These are phyloP conservation scores for Trametes villosa DNA, from an alignment of 768 basidiomycete genomes.

Conservation along the genomic window DNA sequence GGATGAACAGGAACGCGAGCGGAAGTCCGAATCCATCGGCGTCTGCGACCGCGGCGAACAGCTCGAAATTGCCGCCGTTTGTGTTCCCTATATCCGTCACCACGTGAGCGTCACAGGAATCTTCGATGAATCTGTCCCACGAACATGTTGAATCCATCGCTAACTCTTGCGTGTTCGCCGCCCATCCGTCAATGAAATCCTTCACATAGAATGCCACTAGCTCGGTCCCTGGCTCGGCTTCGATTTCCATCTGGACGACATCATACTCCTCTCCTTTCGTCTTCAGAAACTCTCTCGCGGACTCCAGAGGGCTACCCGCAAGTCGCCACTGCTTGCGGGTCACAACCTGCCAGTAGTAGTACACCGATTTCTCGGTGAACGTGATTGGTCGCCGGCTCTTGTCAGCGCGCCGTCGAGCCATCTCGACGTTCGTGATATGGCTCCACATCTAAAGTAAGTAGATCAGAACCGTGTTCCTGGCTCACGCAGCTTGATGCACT, in stretches of 20 bases:
- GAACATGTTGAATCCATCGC: constrained; percentile 24
- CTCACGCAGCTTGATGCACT: neutral
- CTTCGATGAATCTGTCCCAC: constrained; percentile 4
- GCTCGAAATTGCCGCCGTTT: constrained; percentile 38
- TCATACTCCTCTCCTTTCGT: neutral
- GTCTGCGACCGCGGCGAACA: constrained; percentile 40
- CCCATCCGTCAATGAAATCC: constrained; percentile 17
- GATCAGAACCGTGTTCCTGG: neutral
- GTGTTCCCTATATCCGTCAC: constrained; percentile 34
- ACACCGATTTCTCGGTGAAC: neutral
- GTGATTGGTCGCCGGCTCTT: neutral
- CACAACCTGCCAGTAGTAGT: neutral
- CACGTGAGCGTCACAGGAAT: neutral
- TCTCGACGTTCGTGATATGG: neutral
- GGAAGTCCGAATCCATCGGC: constrained; percentile 39
- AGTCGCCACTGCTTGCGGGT: neutral
- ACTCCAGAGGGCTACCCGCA: neutral
- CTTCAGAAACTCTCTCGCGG: neutral
- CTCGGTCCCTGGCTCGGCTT: constrained; percentile 11
- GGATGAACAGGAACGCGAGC: constrained; percentile 34
- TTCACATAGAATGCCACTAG: constrained; percentile 18
- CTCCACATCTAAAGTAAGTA: neutral
- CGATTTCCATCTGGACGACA: constrained; percentile 4
- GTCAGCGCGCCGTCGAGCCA: neutral
- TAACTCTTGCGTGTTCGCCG: constrained; percentile 12